Percentiles rank a stretch among this genome's conserved stretches.
These are phyloP conservation scores for Saccharomycopsis sp. DNA, from an alignment of 805 yeast genomes.

Conservation along the genomic window DNA sequence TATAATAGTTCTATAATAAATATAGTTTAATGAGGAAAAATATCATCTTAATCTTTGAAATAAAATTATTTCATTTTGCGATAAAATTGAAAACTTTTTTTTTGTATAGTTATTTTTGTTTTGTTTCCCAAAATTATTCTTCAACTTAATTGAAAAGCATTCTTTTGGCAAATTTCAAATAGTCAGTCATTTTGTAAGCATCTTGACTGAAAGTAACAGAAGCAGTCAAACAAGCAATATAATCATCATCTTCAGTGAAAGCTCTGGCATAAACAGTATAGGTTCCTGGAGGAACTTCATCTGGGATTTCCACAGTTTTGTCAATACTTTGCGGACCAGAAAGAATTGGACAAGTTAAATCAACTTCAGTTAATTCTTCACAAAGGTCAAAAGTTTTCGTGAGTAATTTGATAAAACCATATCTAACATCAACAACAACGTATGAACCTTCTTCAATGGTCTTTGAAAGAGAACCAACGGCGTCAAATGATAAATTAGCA, in stretches of 20 bases:
- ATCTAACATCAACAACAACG: constrained; percentile 86
- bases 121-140: too few species aligned
- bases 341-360: constrained; percentile 71
- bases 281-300: constrained; percentile 91
- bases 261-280: constrained; percentile 86
- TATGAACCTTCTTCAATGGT: constrained; percentile 77
- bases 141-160: background rate
- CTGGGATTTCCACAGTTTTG: constrained; percentile 75
- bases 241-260: constrained; percentile 69
- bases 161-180: constrained; percentile 12
- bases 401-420: constrained; percentile 82
- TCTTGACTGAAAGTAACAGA: constrained; percentile 38
- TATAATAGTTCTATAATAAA: too few species aligned
- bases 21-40: too few species aligned
- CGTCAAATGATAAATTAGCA: constrained; percentile 67
- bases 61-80: too few species aligned
- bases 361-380: constrained; percentile 76
- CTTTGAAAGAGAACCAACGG: constrained; percentile 50
- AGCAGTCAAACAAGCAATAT: constrained; percentile 77
- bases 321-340: constrained; percentile 57
- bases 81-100: too few species aligned
- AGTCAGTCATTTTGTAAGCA: constrained; percentile 16
- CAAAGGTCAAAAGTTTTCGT: constrained; percentile 91
- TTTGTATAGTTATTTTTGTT: too few species aligned
- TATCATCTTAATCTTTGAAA: too few species aligned